Evolutionary conservation across 2,329 filamentous ascomycete species (phyloP).

Genomic region (Talaromyces atroroseus): DNA sequence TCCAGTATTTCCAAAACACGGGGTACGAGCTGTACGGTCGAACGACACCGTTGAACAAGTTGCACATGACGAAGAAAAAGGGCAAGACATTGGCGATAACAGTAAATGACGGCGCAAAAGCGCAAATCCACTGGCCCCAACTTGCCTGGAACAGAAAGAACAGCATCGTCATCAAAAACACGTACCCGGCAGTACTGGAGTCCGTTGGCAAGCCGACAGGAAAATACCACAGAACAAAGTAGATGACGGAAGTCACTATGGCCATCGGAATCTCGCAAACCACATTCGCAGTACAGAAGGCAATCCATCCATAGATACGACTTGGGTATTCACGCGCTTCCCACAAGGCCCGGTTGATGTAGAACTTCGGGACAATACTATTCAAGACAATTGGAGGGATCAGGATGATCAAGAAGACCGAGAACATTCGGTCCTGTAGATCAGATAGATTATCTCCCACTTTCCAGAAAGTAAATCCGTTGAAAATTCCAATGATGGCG

Average conservation of each 20-base stretch:
- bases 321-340: conserved; percentile 67
- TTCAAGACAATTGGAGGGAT: conserved; percentile 69
- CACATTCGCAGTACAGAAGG: conserved; percentile 68
- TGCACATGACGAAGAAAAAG: conserved; percentile 76
- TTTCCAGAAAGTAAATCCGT: conserved; percentile 72
- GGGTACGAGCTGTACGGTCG: conserved; percentile 60
- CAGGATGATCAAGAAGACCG: conserved; percentile 59
- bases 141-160: conserved; percentile 70
- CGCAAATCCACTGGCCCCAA: conserved; percentile 81
- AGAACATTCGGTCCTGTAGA: conserved; percentile 75
- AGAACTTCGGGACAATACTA: conserved; percentile 71
- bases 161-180: conserved; percentile 71
- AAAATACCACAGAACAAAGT: conserved; percentile 74
- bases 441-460: conserved; percentile 60
- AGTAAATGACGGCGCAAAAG: conserved; percentile 72
- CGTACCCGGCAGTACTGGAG: conserved; percentile 63
- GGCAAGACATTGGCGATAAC: conserved; percentile 71
- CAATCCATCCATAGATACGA: conserved; percentile 71
- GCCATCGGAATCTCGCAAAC: conserved; percentile 67
- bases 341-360: conserved; percentile 66
- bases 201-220: conserved; percentile 64
- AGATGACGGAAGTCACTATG: conserved; percentile 59
- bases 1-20: conserved; percentile 68
- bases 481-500: conserved; percentile 69
- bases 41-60: conserved; percentile 71